Conservation (phyloP, 805 yeast genomes). For the Blastobotrys peoriensis region DNA sequence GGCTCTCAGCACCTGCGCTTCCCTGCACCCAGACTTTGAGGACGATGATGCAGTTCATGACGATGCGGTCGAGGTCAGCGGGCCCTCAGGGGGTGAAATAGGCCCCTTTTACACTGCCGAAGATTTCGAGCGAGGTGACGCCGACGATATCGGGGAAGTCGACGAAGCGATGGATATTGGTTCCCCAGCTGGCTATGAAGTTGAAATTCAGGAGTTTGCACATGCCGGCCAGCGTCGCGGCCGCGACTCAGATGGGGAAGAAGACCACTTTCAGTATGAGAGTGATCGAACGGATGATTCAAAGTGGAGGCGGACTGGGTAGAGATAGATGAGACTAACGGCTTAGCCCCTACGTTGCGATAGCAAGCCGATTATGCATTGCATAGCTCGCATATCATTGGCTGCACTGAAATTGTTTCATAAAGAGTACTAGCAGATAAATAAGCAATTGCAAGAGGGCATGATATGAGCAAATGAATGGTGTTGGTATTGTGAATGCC, state of each 20-base stretch:
- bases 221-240: constrained; percentile 17
- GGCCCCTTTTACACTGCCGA: constrained; percentile 10
- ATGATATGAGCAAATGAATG: too few relatives aligned
- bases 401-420: too few relatives aligned
- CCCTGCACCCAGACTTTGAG: constrained; percentile 21
- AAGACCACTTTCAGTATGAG: constrained; percentile 10
- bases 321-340: constrained; percentile 1
- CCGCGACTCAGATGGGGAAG: constrained; percentile 11
- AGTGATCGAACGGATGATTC: constrained; percentile 4
- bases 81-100: not conserved
- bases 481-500: too few relatives aligned
- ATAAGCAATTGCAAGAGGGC: too few relatives aligned
- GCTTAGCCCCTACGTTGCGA: too few relatives aligned
- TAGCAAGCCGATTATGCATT: too few relatives aligned
- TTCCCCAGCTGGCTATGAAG: constrained; percentile 21
- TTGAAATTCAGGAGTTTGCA: constrained; percentile 12
- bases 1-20: constrained; percentile 21
- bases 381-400: too few relatives aligned
- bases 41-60: constrained; percentile 11
- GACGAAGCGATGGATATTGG: constrained; percentile 13
- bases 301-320: constrained; percentile 21
- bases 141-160: constrained; percentile 13
- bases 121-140: constrained; percentile 11
- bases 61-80: constrained; percentile 10
- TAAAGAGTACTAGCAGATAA: too few relatives aligned